These are phyloP conservation scores for Wickerhamiella domercqiae DNA, from an alignment of 805 yeast genomes.

Conservation along the genomic window DNA sequence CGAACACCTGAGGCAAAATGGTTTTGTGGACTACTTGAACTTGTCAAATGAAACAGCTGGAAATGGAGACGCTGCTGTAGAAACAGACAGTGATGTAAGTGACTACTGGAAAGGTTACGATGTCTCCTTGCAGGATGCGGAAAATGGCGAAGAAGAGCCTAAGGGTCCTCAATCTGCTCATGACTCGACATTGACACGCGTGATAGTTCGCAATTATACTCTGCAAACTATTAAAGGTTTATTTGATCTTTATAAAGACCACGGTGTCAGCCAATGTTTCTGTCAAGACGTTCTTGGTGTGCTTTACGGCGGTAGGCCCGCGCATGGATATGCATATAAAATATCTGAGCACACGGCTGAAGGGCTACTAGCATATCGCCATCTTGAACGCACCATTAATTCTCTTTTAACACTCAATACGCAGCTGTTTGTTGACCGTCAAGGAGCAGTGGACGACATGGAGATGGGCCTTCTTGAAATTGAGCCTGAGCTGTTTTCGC, in stretches of 20 bases:
- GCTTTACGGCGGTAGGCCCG: not conserved
- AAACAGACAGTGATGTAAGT: conserved; percentile 4
- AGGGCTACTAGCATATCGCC: not conserved
- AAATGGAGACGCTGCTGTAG: not conserved
- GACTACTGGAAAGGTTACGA: conserved; percentile 13
- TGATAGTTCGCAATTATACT: not conserved
- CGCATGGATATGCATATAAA: not conserved
- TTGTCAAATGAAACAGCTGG: not conserved
- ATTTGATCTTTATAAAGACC: not conserved
- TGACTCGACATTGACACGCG: not conserved
- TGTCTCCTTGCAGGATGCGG: not conserved
- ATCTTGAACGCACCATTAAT: not conserved
- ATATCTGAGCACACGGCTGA: not conserved
- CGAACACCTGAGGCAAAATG: not conserved
- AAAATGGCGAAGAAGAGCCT: not conserved
- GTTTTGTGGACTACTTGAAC: not conserved
- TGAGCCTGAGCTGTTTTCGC: not conserved
- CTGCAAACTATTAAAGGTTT: not conserved
- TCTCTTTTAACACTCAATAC: not conserved
- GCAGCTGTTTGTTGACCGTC: conserved; percentile 1
- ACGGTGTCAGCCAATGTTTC: not conserved
- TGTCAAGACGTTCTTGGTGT: not conserved
- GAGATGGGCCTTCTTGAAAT: conserved; percentile 3
- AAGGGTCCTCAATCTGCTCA: not conserved
- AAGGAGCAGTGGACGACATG: conserved; percentile 1